Evolutionary conservation across 2,329 filamentous ascomycete species (phyloP).

Genomic region (Monosporascus sp.): DNA sequence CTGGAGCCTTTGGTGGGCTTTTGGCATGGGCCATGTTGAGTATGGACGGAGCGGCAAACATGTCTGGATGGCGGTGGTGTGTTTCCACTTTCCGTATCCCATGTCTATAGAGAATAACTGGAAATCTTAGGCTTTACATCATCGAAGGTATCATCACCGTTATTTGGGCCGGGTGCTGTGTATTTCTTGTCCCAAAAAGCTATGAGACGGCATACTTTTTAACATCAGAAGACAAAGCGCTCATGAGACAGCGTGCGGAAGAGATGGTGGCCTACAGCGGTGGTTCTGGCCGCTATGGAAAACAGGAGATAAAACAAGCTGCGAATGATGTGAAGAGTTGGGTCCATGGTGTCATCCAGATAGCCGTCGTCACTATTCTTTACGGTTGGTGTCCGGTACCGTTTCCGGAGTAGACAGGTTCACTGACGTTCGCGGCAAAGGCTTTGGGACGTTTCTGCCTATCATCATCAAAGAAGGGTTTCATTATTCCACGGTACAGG

Average conservation of each 20-base stretch:
- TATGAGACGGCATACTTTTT: conserved; percentile 18
- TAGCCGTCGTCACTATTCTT: conserved; percentile 33
- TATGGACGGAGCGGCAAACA: conserved; percentile 22
- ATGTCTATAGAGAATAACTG: neutral
- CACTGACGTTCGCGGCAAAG: conserved; percentile 2
- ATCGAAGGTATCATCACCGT: conserved; percentile 18
- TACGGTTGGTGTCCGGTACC: conserved; percentile 18
- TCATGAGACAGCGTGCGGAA: conserved; percentile 17
- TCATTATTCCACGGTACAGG: conserved; percentile 32
- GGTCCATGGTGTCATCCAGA: conserved; percentile 29
- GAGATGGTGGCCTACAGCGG: conserved; percentile 19
- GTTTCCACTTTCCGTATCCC: neutral
- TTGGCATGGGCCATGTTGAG: conserved; percentile 20
- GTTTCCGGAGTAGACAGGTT: neutral
- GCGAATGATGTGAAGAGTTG: conserved; percentile 22
- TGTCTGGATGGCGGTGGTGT: conserved; percentile 24
- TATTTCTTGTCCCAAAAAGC: conserved; percentile 11
- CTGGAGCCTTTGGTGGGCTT: conserved; percentile 23
- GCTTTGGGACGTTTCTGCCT: conserved; percentile 36
- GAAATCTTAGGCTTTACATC: conserved; percentile 14
- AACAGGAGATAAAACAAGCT: conserved; percentile 17
- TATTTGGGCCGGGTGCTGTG: conserved; percentile 7
- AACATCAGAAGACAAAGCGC: conserved; percentile 11
- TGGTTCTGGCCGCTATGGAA: conserved; percentile 17
- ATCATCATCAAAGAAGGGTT: conserved; percentile 37